Percentiles rank a stretch among this genome's conserved stretches.
phyloP scores from a whole-genome alignment of 441 rosid genomes.

The Euphorbia corollata region DNA sequence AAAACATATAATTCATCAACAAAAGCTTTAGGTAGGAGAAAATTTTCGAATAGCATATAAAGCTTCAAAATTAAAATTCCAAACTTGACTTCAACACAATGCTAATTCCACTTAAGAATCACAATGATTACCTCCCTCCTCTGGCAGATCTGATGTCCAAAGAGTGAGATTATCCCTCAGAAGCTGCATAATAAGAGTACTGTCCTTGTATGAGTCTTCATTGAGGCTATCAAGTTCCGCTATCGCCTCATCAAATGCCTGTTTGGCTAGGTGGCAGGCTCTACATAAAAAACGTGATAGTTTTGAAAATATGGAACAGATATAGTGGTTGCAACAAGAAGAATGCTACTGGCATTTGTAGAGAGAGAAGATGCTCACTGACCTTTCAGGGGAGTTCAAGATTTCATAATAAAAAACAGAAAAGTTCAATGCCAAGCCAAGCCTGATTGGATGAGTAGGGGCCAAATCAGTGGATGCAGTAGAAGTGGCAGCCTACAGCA shows the following conservation, averaged over 20 bases:
- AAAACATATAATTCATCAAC: neutral
- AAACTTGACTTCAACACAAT: neutral
- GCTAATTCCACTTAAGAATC: neutral
- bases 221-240: conserved; percentile 68
- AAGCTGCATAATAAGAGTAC: conserved; percentile 80
- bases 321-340: neutral
- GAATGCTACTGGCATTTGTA: neutral
- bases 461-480: conserved; percentile 58
- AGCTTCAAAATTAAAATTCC: neutral
- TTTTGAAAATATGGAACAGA: conserved; percentile 11
- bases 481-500: conserved; percentile 56
- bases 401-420: conserved; percentile 92
- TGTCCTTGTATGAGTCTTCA: conserved; percentile 76
- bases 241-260: conserved; percentile 75
- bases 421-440: conserved; percentile 82
- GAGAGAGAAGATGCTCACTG: neutral
- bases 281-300: conserved; percentile 28
- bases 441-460: conserved; percentile 86
- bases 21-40: neutral
- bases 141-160: conserved; percentile 67
- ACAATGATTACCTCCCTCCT: conserved; percentile 52
- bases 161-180: conserved; percentile 69
- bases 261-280: conserved; percentile 76
- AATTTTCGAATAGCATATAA: neutral
- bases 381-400: conserved; percentile 82